phyloP scores from a whole-genome alignment of 208 protist species.

The Trichomonas vaginalis region DNA sequence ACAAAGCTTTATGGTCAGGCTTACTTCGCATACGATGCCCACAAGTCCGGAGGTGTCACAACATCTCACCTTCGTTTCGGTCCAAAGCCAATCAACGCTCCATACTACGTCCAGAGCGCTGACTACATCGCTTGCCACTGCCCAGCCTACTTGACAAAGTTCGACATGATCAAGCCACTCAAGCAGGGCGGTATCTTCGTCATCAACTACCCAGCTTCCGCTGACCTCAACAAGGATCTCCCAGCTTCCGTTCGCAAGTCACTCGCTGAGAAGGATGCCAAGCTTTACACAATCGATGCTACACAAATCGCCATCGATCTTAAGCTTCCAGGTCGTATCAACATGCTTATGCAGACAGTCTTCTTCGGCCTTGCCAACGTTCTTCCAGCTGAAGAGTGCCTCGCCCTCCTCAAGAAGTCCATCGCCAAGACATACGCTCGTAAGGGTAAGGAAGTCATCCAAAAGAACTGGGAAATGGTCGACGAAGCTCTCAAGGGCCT shows the following conservation, averaged over 20 bases:
- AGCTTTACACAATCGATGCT: slow-evolving; percentile 45
- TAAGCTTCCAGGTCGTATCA: slow-evolving; percentile 37
- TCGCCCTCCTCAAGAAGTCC: slow-evolving; percentile 42
- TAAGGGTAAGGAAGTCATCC: no score
- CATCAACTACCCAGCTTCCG: slow-evolving; percentile 37
- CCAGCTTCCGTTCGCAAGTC: slow-evolving; percentile 34
- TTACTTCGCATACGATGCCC: no score
- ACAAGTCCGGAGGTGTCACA: no score
- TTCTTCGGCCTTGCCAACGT: slow-evolving; percentile 46
- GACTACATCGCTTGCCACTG: slow-evolving; percentile 51
- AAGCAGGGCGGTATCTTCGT: slow-evolving; percentile 39
- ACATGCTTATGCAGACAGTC: no score
- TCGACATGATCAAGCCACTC: slow-evolving; percentile 33
- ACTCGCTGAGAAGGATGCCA: slow-evolving; percentile 33
- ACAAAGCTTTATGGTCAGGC: slow-evolving; percentile 46
- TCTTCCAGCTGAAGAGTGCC: slow-evolving; percentile 26
- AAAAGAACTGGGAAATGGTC: slow-evolving; percentile 39
- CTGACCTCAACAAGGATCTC: slow-evolving; percentile 37
- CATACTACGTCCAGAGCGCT: slow-evolving; percentile 45
- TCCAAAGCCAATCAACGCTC: slow-evolving; percentile 37
- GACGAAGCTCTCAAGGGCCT: slow-evolving; percentile 22
- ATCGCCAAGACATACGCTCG: slow-evolving; percentile 41
- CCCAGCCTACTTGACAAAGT: slow-evolving; percentile 42
- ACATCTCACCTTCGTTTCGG: no score
- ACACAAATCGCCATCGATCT: slow-evolving; percentile 32